A percentile compares a stretch with the other conserved stretches of the same genome.
These are phyloP conservation scores for Biscogniauxia marginata DNA, from an alignment of 2,329 filamentous ascomycete genomes.

Conservation along the genomic window DNA sequence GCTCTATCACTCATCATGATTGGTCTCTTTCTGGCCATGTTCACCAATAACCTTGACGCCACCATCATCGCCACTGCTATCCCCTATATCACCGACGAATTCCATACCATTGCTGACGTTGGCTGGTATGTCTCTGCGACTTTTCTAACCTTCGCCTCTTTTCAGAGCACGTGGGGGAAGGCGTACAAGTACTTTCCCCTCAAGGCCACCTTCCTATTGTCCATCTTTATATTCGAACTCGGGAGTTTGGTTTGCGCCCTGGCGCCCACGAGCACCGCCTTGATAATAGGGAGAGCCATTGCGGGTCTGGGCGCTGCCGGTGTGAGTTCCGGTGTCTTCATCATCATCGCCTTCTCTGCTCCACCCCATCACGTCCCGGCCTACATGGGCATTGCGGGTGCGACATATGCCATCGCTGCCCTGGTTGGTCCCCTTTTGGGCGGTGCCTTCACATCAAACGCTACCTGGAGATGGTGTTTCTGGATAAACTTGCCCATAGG, in stretches of 20 bases:
- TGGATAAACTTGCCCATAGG: conserved; percentile 26
- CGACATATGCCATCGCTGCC: too few relatives aligned
- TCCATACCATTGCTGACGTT: background rate
- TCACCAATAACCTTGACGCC: too few relatives aligned
- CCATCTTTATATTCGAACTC: background rate
- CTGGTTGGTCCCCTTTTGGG: too few relatives aligned
- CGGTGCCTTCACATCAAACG: conserved; percentile 28
- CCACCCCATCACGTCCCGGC: too few relatives aligned
- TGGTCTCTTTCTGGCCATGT: too few relatives aligned
- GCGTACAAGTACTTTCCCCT: background rate
- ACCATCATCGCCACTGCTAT: background rate
- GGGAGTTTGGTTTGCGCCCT: background rate
- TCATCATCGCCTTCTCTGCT: too few relatives aligned
- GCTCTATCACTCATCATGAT: too few relatives aligned
- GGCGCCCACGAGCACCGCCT: background rate
- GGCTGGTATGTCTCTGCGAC: background rate
- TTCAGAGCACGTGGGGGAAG: background rate
- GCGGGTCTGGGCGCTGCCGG: background rate
- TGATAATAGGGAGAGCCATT: background rate
- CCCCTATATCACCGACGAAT: background rate
- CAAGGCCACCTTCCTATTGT: background rate
- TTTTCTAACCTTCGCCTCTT: background rate
- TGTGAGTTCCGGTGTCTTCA: too few relatives aligned
- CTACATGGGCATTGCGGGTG: too few relatives aligned
- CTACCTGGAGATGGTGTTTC: conserved; percentile 35